Evolutionary conservation across 148 eudicot genomes (phyloP), one percentile per base, ranked within the genome.

Genomic region (Vaccinium macrocarpon): DNA sequence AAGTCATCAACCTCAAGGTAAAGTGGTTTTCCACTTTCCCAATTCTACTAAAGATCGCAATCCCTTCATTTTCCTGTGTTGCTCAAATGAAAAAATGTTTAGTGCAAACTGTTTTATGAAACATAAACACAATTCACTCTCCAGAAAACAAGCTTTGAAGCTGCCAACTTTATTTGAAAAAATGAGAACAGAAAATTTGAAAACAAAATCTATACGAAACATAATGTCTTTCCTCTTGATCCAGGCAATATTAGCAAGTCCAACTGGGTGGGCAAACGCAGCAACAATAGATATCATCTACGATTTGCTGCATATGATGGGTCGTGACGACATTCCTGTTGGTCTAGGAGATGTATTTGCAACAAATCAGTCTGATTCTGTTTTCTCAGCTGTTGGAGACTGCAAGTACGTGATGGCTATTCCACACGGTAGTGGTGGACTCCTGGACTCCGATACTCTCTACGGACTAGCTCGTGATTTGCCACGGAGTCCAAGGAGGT

Each of bases 241-340:
- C 13, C 81, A 96, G 99, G 99, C 93, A 35, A 88, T 96, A 87
- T 29, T 94, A 51, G 93, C 93, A 68, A 96, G 90, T 79, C 93
- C 99, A 49, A 94, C 95, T 23, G 99, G 98, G 1, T 96, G 99
- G 99, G 99, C 98, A 76, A 94, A 88, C 90, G 93, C 98, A 11
- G 98, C 95, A 49, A 92, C 98, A 7, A 91, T 96, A 72, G 98
- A 96, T 82, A 80, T 91, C 3, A 89, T 96, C 32, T 96, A 94
- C 55, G 98, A 96, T 86, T 81, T 96, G 81, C 84, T 96, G 80
- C 99, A 96, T 71, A 96, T 96, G 99, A 96, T 96, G 99, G 98
- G 98, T 18, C 94, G 99, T 6, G 98, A 94, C 76, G 98, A 96
- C 88, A 90, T 96, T 70, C 92, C 91, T 13, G 94, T 96, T 49